These are phyloP conservation scores for Syncephalastrum contaminatum DNA, from an alignment of 371 early-diverging fungal species.

Conservation along the genomic window DNA sequence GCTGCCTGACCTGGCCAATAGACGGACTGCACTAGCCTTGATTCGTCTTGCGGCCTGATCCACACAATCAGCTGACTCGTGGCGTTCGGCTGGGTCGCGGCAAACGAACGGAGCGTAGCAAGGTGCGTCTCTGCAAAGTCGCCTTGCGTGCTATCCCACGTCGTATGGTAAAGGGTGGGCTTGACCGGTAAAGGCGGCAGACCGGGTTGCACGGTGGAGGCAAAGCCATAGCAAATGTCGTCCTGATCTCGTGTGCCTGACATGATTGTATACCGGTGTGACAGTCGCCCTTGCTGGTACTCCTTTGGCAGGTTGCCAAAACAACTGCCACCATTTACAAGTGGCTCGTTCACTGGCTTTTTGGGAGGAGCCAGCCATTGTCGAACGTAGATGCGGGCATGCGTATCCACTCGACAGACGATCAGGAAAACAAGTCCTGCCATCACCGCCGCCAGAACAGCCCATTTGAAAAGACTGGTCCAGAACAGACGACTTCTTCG, in stretches of 20 bases:
- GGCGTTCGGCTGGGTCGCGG: constrained; percentile 39
- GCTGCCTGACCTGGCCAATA: constrained; percentile 19
- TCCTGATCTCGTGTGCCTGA: constrained; percentile 43
- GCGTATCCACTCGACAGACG: constrained; percentile 37
- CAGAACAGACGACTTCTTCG: constrained; percentile 1
- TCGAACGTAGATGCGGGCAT: constrained; percentile 42
- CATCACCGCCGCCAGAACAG: background rate
- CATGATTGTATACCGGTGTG: constrained; percentile 29
- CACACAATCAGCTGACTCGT: constrained; percentile 37
- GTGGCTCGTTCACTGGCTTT: constrained; percentile 24
- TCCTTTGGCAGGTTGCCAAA: constrained; percentile 21
- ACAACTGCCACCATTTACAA: constrained; percentile 20
- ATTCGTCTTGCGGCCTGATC: constrained; percentile 33
- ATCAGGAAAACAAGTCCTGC: constrained; percentile 28
- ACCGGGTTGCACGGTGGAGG: constrained; percentile 23
- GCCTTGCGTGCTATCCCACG: constrained; percentile 26
- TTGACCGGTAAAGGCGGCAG: constrained; percentile 13
- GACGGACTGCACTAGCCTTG: constrained; percentile 10
- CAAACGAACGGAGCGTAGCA: constrained; percentile 41
- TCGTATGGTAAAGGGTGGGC: constrained; percentile 37
- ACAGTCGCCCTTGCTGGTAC: constrained; percentile 24
- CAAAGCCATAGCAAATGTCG: constrained; percentile 52
- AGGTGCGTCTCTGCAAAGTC: constrained; percentile 32
- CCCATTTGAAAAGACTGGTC: constrained; percentile 11
- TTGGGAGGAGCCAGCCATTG: constrained; percentile 37